Conservation (phyloP, 148 eudicot species). For the Beta vulgaris region DNA sequence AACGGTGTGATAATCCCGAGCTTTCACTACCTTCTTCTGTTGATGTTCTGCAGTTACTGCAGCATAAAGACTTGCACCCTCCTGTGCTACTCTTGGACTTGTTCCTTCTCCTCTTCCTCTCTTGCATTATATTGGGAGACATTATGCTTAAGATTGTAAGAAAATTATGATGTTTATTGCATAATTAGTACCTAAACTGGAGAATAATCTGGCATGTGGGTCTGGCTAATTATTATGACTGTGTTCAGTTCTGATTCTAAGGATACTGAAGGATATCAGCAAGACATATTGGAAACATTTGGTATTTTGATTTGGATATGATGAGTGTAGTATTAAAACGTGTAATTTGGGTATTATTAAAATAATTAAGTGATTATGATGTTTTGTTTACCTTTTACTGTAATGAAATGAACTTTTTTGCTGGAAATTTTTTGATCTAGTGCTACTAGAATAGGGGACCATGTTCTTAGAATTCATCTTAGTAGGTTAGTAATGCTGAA, state of each 20-base stretch:
- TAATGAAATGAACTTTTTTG: constrained; percentile 19
- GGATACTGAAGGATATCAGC: constrained; percentile 18
- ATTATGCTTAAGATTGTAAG: constrained; percentile 5
- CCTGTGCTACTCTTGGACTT: constrained; percentile 36
- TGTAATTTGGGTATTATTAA: not conserved
- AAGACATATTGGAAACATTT: constrained; percentile 31
- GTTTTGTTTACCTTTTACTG: constrained; percentile 24
- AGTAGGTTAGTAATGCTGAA: constrained; percentile 27
- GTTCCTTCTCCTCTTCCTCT: constrained; percentile 8
- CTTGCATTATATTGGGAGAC: constrained; percentile 32
- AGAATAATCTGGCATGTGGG: constrained; percentile 27
- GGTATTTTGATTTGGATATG: constrained; percentile 5
- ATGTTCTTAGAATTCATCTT: constrained; percentile 19
- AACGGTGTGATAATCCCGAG: constrained; percentile 34
- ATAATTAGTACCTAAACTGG: constrained; percentile 24
- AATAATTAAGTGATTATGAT: constrained; percentile 23
- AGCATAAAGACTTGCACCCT: constrained; percentile 58
- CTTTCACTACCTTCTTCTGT: constrained; percentile 37
- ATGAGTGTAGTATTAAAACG: constrained; percentile 6
- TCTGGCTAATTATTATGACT: constrained; percentile 49
- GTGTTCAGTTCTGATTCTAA: constrained; percentile 26
- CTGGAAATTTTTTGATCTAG: constrained; percentile 31
- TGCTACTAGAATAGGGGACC: constrained; percentile 30
- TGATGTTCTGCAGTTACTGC: constrained; percentile 53
- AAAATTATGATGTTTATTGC: constrained; percentile 1